Evolutionary conservation across 2,329 filamentous ascomycete species (phyloP).

Genomic region (Teratosphaeria destructans): DNA sequence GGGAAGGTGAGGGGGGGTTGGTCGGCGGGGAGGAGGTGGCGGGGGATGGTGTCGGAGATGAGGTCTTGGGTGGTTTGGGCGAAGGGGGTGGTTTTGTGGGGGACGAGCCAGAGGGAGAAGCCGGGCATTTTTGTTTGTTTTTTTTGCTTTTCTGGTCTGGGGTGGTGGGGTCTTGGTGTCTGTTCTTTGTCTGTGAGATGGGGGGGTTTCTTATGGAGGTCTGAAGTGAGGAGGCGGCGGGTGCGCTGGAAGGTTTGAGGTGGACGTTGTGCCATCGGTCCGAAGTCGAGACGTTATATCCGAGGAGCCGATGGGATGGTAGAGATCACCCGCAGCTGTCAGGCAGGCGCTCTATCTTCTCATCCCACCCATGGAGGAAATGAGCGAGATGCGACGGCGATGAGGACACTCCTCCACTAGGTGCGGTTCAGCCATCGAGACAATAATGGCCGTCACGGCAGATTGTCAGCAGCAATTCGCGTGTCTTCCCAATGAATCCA

Average conservation of each 20-base stretch:
- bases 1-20: constrained; percentile 8
- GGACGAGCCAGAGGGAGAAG: constrained; percentile 14
- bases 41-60: constrained; percentile 14
- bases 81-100: constrained; percentile 10
- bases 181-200: neutral
- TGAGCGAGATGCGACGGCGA: no score
- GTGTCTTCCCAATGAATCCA: no score
- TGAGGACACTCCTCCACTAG: no score
- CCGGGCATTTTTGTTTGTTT: neutral
- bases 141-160: neutral
- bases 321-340: neutral
- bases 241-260: neutral
- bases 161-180: neutral
- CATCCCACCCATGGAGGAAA: no score
- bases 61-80: constrained; percentile 15
- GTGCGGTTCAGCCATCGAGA: no score
- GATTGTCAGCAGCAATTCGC: no score
- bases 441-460: no score
- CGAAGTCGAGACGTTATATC: neutral
- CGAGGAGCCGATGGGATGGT: neutral
- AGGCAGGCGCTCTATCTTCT: neutral
- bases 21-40: constrained; percentile 7
- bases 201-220: neutral
- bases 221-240: neutral
- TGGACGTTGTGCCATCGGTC: neutral